These are phyloP conservation scores for Hericium coralloides DNA, from an alignment of 768 basidiomycete species.

Conservation along the genomic window DNA sequence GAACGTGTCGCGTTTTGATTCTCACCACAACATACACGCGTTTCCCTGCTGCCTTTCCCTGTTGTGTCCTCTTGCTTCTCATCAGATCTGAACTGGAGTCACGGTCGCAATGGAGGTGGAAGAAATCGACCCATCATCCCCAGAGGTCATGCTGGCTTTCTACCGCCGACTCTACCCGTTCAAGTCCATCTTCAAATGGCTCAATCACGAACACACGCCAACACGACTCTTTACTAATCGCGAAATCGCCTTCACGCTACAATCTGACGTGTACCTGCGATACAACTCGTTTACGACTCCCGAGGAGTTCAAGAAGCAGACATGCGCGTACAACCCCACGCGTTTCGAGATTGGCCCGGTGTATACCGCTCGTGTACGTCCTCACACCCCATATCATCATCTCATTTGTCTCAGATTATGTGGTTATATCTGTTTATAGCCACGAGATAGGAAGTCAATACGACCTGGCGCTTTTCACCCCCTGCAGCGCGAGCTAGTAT, in stretches of 20 bases:
- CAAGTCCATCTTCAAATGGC: conserved; percentile 88
- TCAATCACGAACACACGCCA: conserved; percentile 83
- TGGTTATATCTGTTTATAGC: conserved; percentile 35
- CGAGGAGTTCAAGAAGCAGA: conserved; percentile 89
- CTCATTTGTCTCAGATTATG: neutral
- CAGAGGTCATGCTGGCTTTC: conserved; percentile 67
- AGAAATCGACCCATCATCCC: conserved; percentile 25
- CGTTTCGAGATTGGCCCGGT: conserved; percentile 97
- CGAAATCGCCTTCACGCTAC: conserved; percentile 92
- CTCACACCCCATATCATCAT: neutral
- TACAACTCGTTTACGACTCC: conserved; percentile 84
- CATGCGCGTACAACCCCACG: conserved; percentile 75
- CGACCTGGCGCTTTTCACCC: conserved; percentile 64
- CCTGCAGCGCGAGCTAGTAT: conserved; percentile 83
- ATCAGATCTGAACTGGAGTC: neutral
- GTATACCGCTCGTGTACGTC: conserved; percentile 77
- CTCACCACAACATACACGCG: neutral
- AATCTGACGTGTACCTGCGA: conserved; percentile 85
- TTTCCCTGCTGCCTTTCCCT: neutral
- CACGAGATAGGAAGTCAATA: conserved; percentile 81
- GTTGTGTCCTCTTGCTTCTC: neutral
- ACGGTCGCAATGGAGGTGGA: conserved; percentile 6
- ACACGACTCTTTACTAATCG: conserved; percentile 82
- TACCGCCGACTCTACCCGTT: conserved; percentile 92
- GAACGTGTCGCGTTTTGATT: neutral